Evolutionary conservation across 805 yeast species (phyloP), one percentile per base, ranked within the genome.

Genomic region (Candida khao-thaluensis): DNA sequence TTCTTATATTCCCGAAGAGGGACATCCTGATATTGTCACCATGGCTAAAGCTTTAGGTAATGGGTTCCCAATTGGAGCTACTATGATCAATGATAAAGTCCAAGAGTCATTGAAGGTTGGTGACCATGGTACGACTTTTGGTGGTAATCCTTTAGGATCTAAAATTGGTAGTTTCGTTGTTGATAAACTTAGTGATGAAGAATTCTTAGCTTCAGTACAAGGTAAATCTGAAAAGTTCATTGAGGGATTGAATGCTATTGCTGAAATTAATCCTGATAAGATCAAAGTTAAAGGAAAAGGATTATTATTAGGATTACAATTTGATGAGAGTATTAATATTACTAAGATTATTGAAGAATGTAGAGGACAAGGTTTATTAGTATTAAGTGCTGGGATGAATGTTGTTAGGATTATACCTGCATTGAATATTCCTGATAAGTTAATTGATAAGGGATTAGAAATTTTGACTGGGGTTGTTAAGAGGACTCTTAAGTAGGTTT

Each of bases 111-210:
- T 93, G 50, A 72, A 79, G 42, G 91, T 87, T 16, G 99, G 99
- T 42, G 99, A 93, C 57, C 99, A 91, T 59, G 99, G 99, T 41
- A 91, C 98, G 2, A 91, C 99, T 0, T 91, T 84, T 57, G 98
- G 99, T 47, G 99, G 99, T 40, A 93, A 93, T 61, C 98, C 98
- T 40, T 69, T 93, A 47, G 98, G 89, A 4, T 74, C 91, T 24
- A 78, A 90, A 46, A 77, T 93, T 35, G 96, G 89, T 4, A 67
- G 73, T 30, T 81, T 84, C 54, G 95, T 93, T 10, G 64, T 93
- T 17, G 80, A 74, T 38, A 74, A 78, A 51, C 73, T 93, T 30
- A 72, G 88, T 10, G 64, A 82, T 35, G 62, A 70, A 3, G 73
- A 68, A 14, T 82, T 93, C 48, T 71, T 87, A 51, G 56, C 62